A percentile compares a stretch with the other conserved stretches of the same genome.
Conservation (phyloP, 768 basidiomycete species). For the Naganishia kalamii region DNA sequence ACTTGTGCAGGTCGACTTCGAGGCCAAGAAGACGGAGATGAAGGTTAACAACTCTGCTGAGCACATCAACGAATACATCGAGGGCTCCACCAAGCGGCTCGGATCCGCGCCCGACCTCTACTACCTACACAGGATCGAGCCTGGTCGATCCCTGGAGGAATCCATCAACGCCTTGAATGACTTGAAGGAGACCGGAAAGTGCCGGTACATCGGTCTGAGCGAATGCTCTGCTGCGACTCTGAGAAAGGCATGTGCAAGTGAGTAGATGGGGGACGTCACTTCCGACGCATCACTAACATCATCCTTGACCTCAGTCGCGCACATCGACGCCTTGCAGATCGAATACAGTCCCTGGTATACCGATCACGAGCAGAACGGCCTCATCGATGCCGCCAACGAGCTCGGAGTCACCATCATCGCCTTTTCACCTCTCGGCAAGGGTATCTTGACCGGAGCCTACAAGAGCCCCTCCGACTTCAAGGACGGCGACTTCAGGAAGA, state of each 20-base stretch:
- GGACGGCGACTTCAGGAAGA: slow-evolving; percentile 37
- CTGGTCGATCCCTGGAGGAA: slow-evolving; percentile 33
- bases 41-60: slow-evolving; percentile 26
- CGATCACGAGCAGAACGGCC: slow-evolving; percentile 41
- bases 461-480: slow-evolving; percentile 31
- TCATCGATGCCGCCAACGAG: slow-evolving; percentile 47
- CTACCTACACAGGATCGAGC: slow-evolving; percentile 41
- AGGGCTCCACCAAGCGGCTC: slow-evolving; percentile 28
- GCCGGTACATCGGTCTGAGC: slow-evolving; percentile 40
- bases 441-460: slow-evolving; percentile 42
- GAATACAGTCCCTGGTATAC: slow-evolving; percentile 43
- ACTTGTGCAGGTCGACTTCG: slow-evolving; percentile 25
- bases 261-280: neutral
- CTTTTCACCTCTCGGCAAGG: slow-evolving; percentile 49
- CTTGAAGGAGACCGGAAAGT: slow-evolving; percentile 37
- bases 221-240: slow-evolving; percentile 41
- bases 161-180: slow-evolving; percentile 35
- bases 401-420: slow-evolving; percentile 50
- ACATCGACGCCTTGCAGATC: slow-evolving; percentile 41
- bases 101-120: slow-evolving; percentile 34
- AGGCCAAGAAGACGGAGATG: slow-evolving; percentile 14
- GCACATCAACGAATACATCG: slow-evolving; percentile 34
- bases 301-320: slow-evolving; percentile 24
- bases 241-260: slow-evolving; percentile 32
- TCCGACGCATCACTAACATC: neutral